phyloP scores from a whole-genome alignment of 139 green algal species.

The Chloropicon primus region DNA sequence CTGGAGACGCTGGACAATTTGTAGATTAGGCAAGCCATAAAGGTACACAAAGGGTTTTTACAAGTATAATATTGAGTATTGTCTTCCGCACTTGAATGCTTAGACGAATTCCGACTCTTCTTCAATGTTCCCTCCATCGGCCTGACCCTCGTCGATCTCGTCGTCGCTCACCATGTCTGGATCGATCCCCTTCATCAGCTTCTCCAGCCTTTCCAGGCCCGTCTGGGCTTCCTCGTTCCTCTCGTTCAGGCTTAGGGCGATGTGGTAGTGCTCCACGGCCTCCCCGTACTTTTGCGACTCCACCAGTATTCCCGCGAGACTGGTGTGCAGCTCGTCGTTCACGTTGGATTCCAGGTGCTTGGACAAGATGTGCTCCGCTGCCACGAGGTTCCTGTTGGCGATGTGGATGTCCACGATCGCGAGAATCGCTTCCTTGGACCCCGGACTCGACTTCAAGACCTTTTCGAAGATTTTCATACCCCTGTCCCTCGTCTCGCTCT shows the following conservation, averaged over 20 bases:
- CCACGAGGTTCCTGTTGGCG: not conserved
- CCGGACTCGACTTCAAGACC: not conserved
- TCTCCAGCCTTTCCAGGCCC: not conserved
- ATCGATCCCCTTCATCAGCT: not conserved
- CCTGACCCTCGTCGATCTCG: not conserved
- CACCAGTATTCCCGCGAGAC: not conserved
- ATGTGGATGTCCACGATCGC: not conserved
- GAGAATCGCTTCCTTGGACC: not conserved
- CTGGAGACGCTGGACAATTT: not conserved
- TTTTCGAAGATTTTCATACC: not conserved
- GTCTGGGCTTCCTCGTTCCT: not conserved
- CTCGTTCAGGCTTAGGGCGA: not conserved
- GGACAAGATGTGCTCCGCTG: not conserved
- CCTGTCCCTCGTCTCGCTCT: not conserved
- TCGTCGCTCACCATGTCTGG: not conserved
- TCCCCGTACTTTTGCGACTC: not conserved
- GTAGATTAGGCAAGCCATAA: too few relatives aligned
- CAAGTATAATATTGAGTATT: too few relatives aligned
- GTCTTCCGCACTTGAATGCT: too few relatives aligned
- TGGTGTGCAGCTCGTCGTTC: not conserved
- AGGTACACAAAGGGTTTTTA: too few relatives aligned
- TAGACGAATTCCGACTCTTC: too few relatives aligned
- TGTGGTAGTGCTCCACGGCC: not conserved
- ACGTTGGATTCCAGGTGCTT: not conserved
- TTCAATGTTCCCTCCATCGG: too few relatives aligned